These are phyloP conservation scores for Leishmania martiniquensis DNA, from an alignment of 208 protist genomes.

Conservation along the genomic window DNA sequence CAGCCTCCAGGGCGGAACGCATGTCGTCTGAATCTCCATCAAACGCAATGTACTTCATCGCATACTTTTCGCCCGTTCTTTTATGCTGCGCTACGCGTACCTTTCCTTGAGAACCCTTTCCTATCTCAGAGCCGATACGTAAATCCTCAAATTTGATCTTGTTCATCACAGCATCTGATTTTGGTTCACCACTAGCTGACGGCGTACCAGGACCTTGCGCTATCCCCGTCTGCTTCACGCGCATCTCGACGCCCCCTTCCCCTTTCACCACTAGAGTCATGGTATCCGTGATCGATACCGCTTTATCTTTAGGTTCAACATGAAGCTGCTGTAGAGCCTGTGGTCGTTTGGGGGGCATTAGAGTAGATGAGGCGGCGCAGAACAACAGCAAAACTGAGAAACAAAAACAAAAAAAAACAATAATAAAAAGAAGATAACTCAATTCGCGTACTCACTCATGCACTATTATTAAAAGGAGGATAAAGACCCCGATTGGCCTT, in stretches of 20 bases:
- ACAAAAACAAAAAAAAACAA: neutral
- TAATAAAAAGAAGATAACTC: neutral
- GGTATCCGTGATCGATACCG: conserved; percentile 90
- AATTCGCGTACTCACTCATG: neutral
- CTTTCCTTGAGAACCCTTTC: conserved; percentile 89
- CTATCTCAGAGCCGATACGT: conserved; percentile 74
- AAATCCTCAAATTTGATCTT: conserved; percentile 90
- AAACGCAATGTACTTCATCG: conserved; percentile 87
- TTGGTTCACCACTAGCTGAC: conserved; percentile 13
- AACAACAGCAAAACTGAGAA: neutral
- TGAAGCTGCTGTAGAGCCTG: conserved; percentile 63
- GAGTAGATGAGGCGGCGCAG: neutral
- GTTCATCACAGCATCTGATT: conserved; percentile 64
- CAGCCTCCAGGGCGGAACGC: conserved; percentile 65
- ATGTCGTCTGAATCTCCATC: conserved; percentile 78
- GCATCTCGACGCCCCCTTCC: conserved; percentile 82
- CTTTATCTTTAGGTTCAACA: conserved; percentile 62
- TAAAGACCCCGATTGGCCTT: neutral
- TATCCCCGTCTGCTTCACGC: conserved; percentile 89
- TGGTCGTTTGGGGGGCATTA: conserved; percentile 86
- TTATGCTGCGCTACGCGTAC: conserved; percentile 83
- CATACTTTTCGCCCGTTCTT: conserved; percentile 77
- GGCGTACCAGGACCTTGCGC: conserved; percentile 39
- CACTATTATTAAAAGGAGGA: neutral
- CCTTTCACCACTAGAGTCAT: conserved; percentile 91